Percentiles rank a stretch among this genome's conserved stretches.
Evolutionary conservation across 176 grass and related monocot species (phyloP).

Genomic region (Ensete glaucum): DNA sequence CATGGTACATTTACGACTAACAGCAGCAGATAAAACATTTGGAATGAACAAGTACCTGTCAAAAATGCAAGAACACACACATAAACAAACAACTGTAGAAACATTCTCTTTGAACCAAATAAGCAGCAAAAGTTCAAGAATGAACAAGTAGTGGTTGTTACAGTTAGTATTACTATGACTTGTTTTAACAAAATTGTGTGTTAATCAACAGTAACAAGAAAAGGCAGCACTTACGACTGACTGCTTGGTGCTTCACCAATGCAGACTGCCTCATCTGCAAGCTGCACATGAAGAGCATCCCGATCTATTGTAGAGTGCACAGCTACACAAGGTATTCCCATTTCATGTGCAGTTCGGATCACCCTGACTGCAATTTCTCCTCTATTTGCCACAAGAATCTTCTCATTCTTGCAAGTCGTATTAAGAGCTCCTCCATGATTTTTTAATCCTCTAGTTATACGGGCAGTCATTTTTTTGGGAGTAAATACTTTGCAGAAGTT

Average conservation of each 20-base stretch:
- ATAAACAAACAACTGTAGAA: background rate
- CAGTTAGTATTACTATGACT: no score
- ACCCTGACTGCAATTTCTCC: constrained; percentile 48
- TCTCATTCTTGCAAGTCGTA: constrained; percentile 20
- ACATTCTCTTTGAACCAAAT: background rate
- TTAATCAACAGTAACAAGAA: background rate
- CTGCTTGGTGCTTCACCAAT: constrained; percentile 51
- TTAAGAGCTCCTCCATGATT: constrained; percentile 22
- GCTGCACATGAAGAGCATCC: constrained; percentile 41
- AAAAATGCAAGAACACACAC: constrained; percentile 7
- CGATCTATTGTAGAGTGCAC: constrained; percentile 46
- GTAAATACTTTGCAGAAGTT: constrained; percentile 26
- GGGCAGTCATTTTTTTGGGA: constrained; percentile 3
- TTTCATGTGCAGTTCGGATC: constrained; percentile 48
- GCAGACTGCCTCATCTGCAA: constrained; percentile 42
- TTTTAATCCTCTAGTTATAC: constrained; percentile 14
- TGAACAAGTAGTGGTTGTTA: no score
- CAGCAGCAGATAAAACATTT: constrained; percentile 40
- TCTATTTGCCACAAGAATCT: constrained; percentile 46
- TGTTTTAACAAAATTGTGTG: no score
- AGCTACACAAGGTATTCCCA: constrained; percentile 42
- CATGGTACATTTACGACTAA: constrained; percentile 42
- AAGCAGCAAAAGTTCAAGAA: background rate
- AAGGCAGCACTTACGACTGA: constrained; percentile 37
- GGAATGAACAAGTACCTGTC: constrained; percentile 34